Percentiles rank a stretch among this genome's conserved stretches.
phyloP scores from a whole-genome alignment of 1,139 yeast species.

The Groenewaldozyma auringiensis region DNA sequence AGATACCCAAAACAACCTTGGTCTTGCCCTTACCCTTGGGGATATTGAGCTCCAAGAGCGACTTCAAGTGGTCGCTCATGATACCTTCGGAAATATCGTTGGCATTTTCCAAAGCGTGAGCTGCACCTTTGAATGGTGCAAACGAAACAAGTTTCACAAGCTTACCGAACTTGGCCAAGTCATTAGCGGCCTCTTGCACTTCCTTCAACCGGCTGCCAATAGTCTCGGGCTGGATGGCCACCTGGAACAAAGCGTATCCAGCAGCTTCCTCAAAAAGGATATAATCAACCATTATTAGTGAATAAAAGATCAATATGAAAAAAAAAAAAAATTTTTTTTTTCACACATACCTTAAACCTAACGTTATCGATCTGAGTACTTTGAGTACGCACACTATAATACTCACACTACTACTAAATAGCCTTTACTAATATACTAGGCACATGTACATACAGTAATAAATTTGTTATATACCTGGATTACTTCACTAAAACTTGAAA shows the following conservation, averaged over 20 bases:
- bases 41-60: conserved; percentile 79
- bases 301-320: not conserved
- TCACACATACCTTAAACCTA: not conserved
- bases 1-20: conserved; percentile 67
- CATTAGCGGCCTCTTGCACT: conserved; percentile 87
- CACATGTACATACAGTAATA: too few relatives aligned
- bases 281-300: conserved; percentile 69
- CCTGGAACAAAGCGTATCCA: conserved; percentile 96
- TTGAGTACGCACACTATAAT: too few relatives aligned
- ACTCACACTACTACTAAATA: too few relatives aligned
- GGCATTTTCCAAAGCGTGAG: conserved; percentile 97
- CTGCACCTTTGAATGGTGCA: conserved; percentile 98
- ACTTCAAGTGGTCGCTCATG: conserved; percentile 85
- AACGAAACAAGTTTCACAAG: conserved; percentile 89
- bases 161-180: conserved; percentile 82
- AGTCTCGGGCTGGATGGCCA: conserved; percentile 87
- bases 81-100: conserved; percentile 97
- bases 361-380: too few relatives aligned
- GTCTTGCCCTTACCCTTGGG: conserved; percentile 71
- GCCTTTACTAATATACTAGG: too few relatives aligned
- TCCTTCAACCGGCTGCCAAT: conserved; percentile 87
- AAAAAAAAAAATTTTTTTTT: conserved; percentile 8
- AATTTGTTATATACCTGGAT: too few relatives aligned
- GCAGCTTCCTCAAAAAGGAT: conserved; percentile 97
- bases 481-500: not conserved